Evolutionary conservation across 306 rosid species (phyloP), one percentile per base, ranked within the genome.

Genomic region (Cyamopsis tetragonoloba): DNA sequence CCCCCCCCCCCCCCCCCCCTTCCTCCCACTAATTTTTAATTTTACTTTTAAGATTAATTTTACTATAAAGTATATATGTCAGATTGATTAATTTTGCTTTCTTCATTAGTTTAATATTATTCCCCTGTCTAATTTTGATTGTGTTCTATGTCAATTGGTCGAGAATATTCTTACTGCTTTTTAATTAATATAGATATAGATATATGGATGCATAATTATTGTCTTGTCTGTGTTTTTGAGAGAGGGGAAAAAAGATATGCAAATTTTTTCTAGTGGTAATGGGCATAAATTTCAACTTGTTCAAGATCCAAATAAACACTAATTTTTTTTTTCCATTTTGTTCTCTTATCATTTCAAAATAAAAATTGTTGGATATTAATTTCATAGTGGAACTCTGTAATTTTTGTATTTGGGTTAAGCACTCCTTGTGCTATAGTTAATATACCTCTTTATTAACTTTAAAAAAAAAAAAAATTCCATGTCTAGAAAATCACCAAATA

Each of bases 101-200:
- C 48, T 19, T n/a, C 17, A 27, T 51, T 59, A 51, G 79, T 63
- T 54, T 56, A 42, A 13, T 26, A 72, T 53, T 67, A 28, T 42
- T 62, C 18, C 24, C 32, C 27, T 22, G 35, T 59, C 59, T 12
- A 43, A 27, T 18, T 39, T 17, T 38, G 12, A 28, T 23, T 35
- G 4, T 20, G 14, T 80, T 59, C 7, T 6, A 50, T 32, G 66
- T 66, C 38, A 6, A 46, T 3, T 41, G 31, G 32, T 61, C 28
- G 44, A 23, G 60, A 81, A 62, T 60, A 47, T 72, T 66, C 47
- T 72, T 53, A 9, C 54, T 11, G n/a, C 30, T 71, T 57, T 6
- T n/a, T n/a, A n/a, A n/a, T n/a, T 61, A 18, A 35, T 65, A 11
- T 22, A 9, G 66, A 58, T 4, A 59, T 9, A 1, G 15, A 23